Base-by-base conservation (phyloP, 2,329 filamentous ascomycete genomes). In the Claviceps humidiphila region DNA sequence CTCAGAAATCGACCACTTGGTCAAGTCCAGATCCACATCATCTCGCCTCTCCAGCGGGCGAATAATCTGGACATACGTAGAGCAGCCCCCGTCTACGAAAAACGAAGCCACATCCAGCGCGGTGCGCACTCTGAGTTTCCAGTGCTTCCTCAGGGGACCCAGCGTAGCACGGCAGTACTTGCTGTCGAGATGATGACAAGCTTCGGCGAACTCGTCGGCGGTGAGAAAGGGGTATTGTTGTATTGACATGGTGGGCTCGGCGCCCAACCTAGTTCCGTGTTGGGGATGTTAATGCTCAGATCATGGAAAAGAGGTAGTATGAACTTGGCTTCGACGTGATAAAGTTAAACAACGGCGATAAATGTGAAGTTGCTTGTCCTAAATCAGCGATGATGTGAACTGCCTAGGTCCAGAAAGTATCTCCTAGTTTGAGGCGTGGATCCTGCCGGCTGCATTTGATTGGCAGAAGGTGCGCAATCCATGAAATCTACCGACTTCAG, bases 101-200 rank as follows among this genome's bases (percentile, higher is more conserved):
- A 74, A 74, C 2, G 26, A 30, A 30, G 66, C 64, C 2, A 70
- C 67, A 58, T 74, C 72, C 14, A 81, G 67, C 16, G 76, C 74
- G 5, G 69, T 75, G 64, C 74, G 76, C 49, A 74, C 68, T 51
- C 71, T 68, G 53, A 83, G 68, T 59, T 75, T 78, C 74, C 79
- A 82, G 53, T 70, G 69, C 55, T 67, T 70, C 52, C 79, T 74
- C 40, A 76, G 60, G 6, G 73, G 70, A 2, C 79, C 82, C 3
- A 82, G 69, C 38, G 69, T 80, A 51, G 76, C 80, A 61, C 72
- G 76, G 53, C 76, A 72, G 64, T 84, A 84, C 55, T 65, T 72
- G 40, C 74, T 70, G 56, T 84, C 80, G 22, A 84, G 71, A 51
- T 77, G 71, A 58, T 83, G 77, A 64, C 84, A 87, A 51, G 75